phyloP scores from a whole-genome alignment of 108 stramenopile genomes.

The Skeletonema menzelii region DNA sequence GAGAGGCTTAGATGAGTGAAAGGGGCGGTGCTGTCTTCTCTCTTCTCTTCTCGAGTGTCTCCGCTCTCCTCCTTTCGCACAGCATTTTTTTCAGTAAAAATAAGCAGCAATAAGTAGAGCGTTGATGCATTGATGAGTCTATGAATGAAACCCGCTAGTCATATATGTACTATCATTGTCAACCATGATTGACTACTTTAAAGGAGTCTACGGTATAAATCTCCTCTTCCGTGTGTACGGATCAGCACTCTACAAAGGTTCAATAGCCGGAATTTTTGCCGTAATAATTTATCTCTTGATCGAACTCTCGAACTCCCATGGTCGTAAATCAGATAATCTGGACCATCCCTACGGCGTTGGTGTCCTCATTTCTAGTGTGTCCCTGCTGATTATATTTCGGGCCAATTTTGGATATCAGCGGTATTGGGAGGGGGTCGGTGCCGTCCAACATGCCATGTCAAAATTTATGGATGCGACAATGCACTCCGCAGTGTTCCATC shows the following conservation, averaged over 20 bases:
- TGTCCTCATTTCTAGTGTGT: slow-evolving; percentile 51
- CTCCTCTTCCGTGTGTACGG: slow-evolving; percentile 68
- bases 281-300: slow-evolving; percentile 51
- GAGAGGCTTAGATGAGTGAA: no score
- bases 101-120: no score
- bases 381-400: slow-evolving; percentile 72
- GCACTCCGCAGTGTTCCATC: slow-evolving; percentile 57
- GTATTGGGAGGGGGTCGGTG: slow-evolving; percentile 65
- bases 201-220: slow-evolving; percentile 61
- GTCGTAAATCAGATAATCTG: background rate
- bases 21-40: no score
- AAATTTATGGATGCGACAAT: slow-evolving; percentile 76
- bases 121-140: no score
- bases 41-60: no score
- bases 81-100: no score
- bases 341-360: slow-evolving; percentile 78
- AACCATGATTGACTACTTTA: slow-evolving; percentile 78
- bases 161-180: background rate
- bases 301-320: slow-evolving; percentile 10
- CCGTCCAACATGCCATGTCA: slow-evolving; percentile 50
- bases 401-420: slow-evolving; percentile 66
- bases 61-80: no score
- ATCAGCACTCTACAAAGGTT: slow-evolving; percentile 67
- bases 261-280: slow-evolving; percentile 53
- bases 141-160: no score